Evolutionary conservation across 2,329 filamentous ascomycete genomes (phyloP), one percentile per base, ranked within the genome.

Genomic region (Aureobasidium sp.): DNA sequence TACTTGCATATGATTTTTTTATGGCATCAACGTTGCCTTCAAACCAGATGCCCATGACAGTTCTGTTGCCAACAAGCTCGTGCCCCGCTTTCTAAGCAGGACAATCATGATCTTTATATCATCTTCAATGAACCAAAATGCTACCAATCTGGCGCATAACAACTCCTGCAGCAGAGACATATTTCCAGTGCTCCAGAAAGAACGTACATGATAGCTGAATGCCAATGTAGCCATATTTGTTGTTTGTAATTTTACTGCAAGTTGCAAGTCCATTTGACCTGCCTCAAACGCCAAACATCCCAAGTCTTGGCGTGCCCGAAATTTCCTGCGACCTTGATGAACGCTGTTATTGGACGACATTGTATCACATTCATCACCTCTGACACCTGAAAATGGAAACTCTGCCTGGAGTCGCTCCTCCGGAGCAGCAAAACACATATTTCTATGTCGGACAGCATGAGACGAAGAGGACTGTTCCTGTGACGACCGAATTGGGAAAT

Each of bases 361-460:
- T 27, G 36, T 21, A 21, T 21, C 21, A 21, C 21, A 21, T 21
- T 21, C 21, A 21, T 21, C 21, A 21, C 21, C 32, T 21, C 30
- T 14, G 10, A 44, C 21, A 36, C 47, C 47, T 60, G 11, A 50
- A 21, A 41, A 61, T 61, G 59, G 59, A 61, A 13, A 61, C 59
- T 16, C 6, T 61, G 42, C 59, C 59, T 55, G 59, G 59, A 49
- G 55, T 47, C 16, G 39, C 61, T 48, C 53, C 61, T 25, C 58
- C 51, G 9, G 73, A 73, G 59, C 74, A 77, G 6, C 62, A 66
- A 16, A 66, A 74, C 39, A 78, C 82, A 29, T 74, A 78, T 11
- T 89, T 91, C 70, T 89, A 87, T 68, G 79, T 91, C 67, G 87
- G 88, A 62, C 86, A 91, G 65, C 89, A 92, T 75, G 87, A 91